phyloP scores from a whole-genome alignment of 495 filamentous ascomycete species.

The Chaetomium cochliodes region DNA sequence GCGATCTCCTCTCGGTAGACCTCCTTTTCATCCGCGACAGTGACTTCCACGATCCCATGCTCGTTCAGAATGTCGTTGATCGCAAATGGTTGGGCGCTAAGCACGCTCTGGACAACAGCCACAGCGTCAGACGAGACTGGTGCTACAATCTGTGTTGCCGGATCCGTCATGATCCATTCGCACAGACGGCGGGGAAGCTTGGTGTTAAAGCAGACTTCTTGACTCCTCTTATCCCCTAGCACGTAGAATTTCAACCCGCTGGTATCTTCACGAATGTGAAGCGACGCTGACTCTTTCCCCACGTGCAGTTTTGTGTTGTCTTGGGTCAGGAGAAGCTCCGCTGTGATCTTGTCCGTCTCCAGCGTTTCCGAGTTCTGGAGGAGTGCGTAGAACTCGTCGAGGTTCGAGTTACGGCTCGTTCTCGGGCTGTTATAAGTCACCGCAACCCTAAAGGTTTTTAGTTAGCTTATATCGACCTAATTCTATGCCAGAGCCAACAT shows the following conservation, averaged over 20 bases:
- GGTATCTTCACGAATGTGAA: background rate
- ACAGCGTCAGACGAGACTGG: background rate
- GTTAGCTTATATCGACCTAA: background rate
- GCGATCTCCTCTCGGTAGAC: background rate
- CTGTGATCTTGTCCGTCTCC: background rate
- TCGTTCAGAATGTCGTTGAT: constrained; percentile 2
- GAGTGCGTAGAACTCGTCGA: background rate
- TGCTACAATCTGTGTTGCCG: background rate
- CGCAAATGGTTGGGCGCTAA: background rate
- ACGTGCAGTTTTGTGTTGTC: background rate
- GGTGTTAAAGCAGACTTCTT: constrained; percentile 1
- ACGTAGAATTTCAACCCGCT: background rate
- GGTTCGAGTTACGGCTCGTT: background rate
- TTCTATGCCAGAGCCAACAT: background rate
- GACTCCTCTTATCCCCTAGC: background rate
- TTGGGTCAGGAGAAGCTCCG: background rate
- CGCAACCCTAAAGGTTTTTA: background rate
- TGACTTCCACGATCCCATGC: background rate
- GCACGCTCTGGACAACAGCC: background rate
- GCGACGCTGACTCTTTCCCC: background rate
- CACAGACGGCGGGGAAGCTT: constrained; percentile 2
- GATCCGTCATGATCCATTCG: constrained; percentile 6
- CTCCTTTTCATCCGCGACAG: background rate
- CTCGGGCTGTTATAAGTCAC: constrained; percentile 7
- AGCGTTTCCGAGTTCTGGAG: constrained; percentile 6